Evolutionary conservation across 1,139 yeast species (phyloP).

Genomic region (Spathaspora sp.): DNA sequence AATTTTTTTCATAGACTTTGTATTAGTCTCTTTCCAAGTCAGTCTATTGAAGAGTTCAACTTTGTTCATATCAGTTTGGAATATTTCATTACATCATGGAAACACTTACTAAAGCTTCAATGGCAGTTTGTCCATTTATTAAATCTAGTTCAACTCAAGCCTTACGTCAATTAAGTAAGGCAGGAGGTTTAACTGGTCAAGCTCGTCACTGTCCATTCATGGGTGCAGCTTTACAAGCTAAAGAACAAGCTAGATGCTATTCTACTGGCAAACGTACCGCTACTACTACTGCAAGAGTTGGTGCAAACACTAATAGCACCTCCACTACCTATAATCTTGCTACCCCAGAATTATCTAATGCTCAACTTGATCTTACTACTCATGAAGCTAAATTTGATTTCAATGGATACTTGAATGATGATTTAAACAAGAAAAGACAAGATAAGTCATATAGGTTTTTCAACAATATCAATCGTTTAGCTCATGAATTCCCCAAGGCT

Average conservation of each 20-base stretch:
- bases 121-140: conserved; percentile 83
- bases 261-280: conserved; percentile 41
- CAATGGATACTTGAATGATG: conserved; percentile 59
- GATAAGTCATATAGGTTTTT: conserved; percentile 95
- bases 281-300: conserved; percentile 56
- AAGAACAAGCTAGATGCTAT: conserved; percentile 41
- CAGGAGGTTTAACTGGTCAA: conserved; percentile 51
- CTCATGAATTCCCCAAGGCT: conserved; percentile 89
- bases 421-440: conserved; percentile 67
- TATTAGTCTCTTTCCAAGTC: background rate
- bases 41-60: background rate
- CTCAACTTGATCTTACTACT: conserved; percentile 31
- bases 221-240: conserved; percentile 65
- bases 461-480: conserved; percentile 95
- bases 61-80: background rate
- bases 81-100: conserved; percentile 53
- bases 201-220: conserved; percentile 86
- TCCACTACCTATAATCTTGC: conserved; percentile 1
- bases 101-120: conserved; percentile 71
- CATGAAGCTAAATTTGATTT: conserved; percentile 61
- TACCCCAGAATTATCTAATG: conserved; percentile 23
- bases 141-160: conserved; percentile 65
- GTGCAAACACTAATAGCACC: conserved; percentile 33
- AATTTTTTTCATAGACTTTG: background rate
- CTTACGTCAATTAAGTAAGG: conserved; percentile 50